Evolutionary conservation across 108 stramenopile species (phyloP).

Genomic region (Schizochytrium sp.): DNA sequence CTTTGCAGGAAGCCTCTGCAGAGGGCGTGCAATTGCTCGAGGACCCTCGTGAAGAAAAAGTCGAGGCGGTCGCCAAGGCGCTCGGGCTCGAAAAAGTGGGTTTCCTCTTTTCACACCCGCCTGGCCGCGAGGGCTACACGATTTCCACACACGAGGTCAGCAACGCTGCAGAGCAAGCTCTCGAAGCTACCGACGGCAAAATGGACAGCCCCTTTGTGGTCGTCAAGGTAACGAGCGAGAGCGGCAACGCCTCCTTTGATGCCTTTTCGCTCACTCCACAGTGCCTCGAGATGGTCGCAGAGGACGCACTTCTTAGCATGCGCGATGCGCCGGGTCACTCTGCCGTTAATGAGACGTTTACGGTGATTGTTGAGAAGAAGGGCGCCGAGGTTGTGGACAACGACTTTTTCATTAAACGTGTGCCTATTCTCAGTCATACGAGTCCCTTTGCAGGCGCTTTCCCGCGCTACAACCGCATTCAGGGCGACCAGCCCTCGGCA

Average conservation of each 20-base stretch:
- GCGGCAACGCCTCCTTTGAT: not conserved
- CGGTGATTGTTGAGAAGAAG: not conserved
- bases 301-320: not conserved
- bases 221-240: slow-evolving; percentile 5
- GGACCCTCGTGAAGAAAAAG: not conserved
- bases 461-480: slow-evolving; percentile 10
- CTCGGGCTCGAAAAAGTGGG: slow-evolving; percentile 8
- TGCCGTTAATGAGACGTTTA: slow-evolving; percentile 7
- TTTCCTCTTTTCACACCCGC: not conserved
- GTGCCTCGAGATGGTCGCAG: slow-evolving; percentile 15
- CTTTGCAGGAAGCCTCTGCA: not conserved
- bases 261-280: slow-evolving; percentile 6
- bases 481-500: not conserved
- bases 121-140: not conserved
- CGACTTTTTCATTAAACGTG: slow-evolving; percentile 4
- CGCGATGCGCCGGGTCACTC: not conserved
- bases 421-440: not conserved
- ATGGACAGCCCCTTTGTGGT: not conserved
- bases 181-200: not conserved
- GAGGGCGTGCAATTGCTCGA: not conserved
- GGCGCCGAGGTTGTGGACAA: slow-evolving; percentile 10
- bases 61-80: not conserved
- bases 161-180: not conserved
- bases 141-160: not conserved
- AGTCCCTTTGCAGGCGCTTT: slow-evolving; percentile 1